A percentile compares a stretch with the other conserved stretches of the same genome.
phyloP scores from a whole-genome alignment of 2,329 filamentous ascomycete genomes.

The Malbranchea cinnamomea region DNA sequence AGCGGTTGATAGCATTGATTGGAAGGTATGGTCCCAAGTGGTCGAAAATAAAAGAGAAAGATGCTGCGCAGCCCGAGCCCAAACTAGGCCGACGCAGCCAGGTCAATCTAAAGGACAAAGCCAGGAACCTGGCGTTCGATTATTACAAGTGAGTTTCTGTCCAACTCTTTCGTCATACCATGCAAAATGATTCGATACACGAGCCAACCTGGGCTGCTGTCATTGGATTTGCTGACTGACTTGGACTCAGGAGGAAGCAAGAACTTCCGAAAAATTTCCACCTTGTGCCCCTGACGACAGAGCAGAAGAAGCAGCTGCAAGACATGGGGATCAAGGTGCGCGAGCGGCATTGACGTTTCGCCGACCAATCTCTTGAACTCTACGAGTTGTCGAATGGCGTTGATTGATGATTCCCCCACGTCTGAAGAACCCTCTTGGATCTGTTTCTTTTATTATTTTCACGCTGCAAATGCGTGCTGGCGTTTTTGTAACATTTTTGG shows the following conservation, averaged over 20 bases:
- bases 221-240: too few relatives aligned
- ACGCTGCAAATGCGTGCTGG: too few relatives aligned
- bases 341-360: not conserved
- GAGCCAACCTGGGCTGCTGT: too few relatives aligned
- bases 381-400: too few relatives aligned
- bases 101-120: slow-evolving; percentile 41
- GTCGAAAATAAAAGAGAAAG: slow-evolving; percentile 28
- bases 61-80: slow-evolving; percentile 17
- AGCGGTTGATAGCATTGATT: slow-evolving; percentile 36
- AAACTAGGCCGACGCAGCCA: slow-evolving; percentile 29
- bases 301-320: slow-evolving; percentile 4
- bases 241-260: too few relatives aligned
- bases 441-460: too few relatives aligned
- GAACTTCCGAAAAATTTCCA: slow-evolving; percentile 31
- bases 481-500: too few relatives aligned
- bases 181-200: slow-evolving; percentile 17
- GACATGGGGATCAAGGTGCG: slow-evolving; percentile 4
- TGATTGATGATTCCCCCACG: too few relatives aligned
- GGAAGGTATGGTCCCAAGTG: slow-evolving; percentile 32
- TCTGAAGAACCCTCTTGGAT: too few relatives aligned
- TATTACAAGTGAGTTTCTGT: slow-evolving; percentile 26
- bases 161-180: slow-evolving; percentile 1
- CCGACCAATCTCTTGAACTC: too few relatives aligned
- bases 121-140: slow-evolving; percentile 37
- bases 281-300: slow-evolving; percentile 23